phyloP scores from a whole-genome alignment of 345 rosid genomes.

The Garcia nutans region DNA sequence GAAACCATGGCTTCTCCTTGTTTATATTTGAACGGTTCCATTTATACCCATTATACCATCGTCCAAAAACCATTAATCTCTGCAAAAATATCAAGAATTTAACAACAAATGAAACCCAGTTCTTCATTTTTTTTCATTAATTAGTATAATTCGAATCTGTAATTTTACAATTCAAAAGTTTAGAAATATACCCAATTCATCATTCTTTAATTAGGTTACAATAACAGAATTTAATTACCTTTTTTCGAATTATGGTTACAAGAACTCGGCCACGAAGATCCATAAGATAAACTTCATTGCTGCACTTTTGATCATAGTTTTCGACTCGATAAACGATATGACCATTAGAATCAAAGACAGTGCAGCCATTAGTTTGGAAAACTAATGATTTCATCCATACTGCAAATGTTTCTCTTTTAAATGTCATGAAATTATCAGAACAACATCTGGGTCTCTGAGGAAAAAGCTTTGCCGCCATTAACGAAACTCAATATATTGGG shows the following conservation, averaged over 20 bases:
- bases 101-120: background rate
- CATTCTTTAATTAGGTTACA: background rate
- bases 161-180: too few relatives aligned
- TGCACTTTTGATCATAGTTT: conserved; percentile 41
- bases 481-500: background rate
- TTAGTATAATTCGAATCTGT: too few relatives aligned
- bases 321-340: conserved; percentile 43
- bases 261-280: conserved; percentile 45
- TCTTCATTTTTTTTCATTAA: background rate
- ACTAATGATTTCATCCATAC: conserved; percentile 57
- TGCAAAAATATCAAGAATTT: conserved; percentile 12
- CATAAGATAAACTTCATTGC: conserved; percentile 42
- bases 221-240: conserved; percentile 20
- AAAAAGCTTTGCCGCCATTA: conserved; percentile 36
- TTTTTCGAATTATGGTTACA: conserved; percentile 33
- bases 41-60: conserved; percentile 40
- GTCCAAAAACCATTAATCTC: conserved; percentile 24
- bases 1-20: conserved; percentile 37
- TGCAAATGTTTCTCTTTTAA: conserved; percentile 33
- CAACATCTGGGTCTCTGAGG: conserved; percentile 14
- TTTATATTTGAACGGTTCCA: background rate
- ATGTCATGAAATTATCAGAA: conserved; percentile 18
- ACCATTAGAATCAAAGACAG: conserved; percentile 41
- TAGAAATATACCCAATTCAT: too few relatives aligned
- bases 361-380: conserved; percentile 46